Evolutionary conservation across 306 rosid genomes (phyloP).

Genomic region (Luffa aegyptiaca): DNA sequence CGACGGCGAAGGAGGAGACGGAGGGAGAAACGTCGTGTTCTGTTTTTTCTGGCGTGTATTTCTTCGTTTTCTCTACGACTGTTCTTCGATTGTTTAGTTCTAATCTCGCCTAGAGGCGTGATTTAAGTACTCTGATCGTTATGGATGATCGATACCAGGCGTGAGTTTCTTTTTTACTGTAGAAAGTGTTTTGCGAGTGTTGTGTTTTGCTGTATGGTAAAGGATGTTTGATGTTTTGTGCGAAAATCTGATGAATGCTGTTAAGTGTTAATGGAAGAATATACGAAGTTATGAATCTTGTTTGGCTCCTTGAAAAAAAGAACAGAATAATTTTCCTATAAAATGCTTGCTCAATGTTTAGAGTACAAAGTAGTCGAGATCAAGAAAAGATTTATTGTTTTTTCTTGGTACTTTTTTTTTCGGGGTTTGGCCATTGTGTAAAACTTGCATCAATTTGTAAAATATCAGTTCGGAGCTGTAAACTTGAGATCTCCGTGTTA

Average conservation of each 20-base stretch:
- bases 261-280: background rate
- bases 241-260: background rate
- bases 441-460: background rate
- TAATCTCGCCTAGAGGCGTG: background rate
- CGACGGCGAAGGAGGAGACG: background rate
- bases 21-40: background rate
- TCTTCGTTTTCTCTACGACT: background rate
- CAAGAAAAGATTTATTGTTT: background rate
- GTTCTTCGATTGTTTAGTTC: background rate
- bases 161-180: background rate
- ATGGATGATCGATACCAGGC: background rate
- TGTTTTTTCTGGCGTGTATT: background rate
- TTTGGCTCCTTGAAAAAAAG: background rate
- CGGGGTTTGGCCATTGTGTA: background rate
- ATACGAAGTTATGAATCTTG: background rate
- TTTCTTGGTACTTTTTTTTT: background rate
- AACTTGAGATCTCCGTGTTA: too few species aligned
- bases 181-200: background rate
- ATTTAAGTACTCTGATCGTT: background rate
- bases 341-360: background rate
- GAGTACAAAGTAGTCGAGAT: background rate
- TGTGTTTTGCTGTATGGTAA: background rate
- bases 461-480: background rate
- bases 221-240: background rate
- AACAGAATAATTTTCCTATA: background rate